Conservation (phyloP, 2,329 filamentous ascomycete genomes). For the Ophiostoma himal-ulmi region DNA sequence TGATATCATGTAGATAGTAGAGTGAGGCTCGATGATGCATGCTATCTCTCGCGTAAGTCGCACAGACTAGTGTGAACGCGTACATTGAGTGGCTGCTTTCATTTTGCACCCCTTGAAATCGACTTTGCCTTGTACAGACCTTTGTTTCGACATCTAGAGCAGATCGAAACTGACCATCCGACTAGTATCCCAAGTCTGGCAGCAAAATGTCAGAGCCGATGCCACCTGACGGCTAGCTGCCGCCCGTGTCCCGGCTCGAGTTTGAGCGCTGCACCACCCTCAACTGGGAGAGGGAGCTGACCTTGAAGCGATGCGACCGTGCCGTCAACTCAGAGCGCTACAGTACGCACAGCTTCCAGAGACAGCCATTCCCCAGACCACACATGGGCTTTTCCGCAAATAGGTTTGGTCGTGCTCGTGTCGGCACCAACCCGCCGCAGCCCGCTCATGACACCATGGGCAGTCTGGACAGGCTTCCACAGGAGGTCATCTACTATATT, state of each 20-base stretch:
- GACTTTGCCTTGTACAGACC: too few species aligned
- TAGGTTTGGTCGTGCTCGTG: neutral
- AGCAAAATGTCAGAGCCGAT: neutral
- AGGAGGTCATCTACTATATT: neutral
- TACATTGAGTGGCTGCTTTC: too few species aligned
- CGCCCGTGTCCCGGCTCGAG: neutral
- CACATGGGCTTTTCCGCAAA: neutral
- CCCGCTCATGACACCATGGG: neutral
- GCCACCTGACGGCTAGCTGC: neutral
- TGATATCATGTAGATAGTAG: neutral
- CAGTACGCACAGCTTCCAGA: neutral
- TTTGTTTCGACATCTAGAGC: too few species aligned
- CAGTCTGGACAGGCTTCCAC: neutral
- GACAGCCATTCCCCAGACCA: neutral
- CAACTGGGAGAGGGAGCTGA: neutral
- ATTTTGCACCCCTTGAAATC: too few species aligned
- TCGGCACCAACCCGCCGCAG: neutral
- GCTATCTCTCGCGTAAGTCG: too few species aligned
- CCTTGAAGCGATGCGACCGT: neutral
- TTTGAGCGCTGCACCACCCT: neutral
- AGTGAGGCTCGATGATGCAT: too few species aligned
- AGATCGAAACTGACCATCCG: too few species aligned
- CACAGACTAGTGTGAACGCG: too few species aligned
- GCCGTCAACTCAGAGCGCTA: neutral
- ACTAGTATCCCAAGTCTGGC: too few species aligned